Percentiles rank a stretch among this genome's conserved stretches.
These are phyloP conservation scores for Helenozyma rhizophorensis DNA, from an alignment of 805 yeast species.

Conservation along the genomic window DNA sequence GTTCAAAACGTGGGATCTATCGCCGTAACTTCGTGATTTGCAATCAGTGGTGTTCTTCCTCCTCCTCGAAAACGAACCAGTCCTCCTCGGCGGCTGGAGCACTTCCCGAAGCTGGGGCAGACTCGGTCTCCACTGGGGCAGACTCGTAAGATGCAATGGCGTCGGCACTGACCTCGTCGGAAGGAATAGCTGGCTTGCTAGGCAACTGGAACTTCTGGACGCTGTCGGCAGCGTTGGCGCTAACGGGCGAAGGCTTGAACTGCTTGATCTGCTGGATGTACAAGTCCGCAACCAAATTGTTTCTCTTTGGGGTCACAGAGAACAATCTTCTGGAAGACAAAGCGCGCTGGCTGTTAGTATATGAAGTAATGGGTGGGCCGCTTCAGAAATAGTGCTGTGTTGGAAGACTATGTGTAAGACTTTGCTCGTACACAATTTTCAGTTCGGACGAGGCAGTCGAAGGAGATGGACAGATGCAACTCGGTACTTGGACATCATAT, in stretches of 20 bases:
- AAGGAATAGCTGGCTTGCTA: slow-evolving; percentile 70
- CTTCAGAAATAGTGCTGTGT: no score
- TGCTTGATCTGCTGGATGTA: slow-evolving; percentile 83
- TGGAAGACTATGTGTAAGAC: no score
- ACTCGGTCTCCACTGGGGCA: slow-evolving; percentile 66
- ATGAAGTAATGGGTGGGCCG: no score
- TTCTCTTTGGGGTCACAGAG: slow-evolving; percentile 40
- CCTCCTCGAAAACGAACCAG: slow-evolving; percentile 78
- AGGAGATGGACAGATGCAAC: no score
- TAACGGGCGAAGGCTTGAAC: slow-evolving; percentile 78
- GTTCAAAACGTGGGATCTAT: no score
- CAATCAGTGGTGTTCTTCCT: slow-evolving; percentile 50
- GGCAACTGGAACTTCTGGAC: slow-evolving; percentile 86
- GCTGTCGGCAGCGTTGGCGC: slow-evolving; percentile 71
- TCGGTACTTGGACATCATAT: no score
- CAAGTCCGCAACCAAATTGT: slow-evolving; percentile 73
- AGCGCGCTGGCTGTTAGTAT: slow-evolving; percentile 21
- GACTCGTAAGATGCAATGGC: slow-evolving; percentile 66
- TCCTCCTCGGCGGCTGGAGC: slow-evolving; percentile 56
- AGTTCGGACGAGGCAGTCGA: not conserved
- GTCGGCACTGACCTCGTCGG: slow-evolving; percentile 63
- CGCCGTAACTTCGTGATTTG: no score
- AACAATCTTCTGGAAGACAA: slow-evolving; percentile 36
- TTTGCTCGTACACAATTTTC: no score
- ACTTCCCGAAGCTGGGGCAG: slow-evolving; percentile 27